Evolutionary conservation across 257 asterid genomes (phyloP).

Genomic region (Phtheirospermum japonicum): DNA sequence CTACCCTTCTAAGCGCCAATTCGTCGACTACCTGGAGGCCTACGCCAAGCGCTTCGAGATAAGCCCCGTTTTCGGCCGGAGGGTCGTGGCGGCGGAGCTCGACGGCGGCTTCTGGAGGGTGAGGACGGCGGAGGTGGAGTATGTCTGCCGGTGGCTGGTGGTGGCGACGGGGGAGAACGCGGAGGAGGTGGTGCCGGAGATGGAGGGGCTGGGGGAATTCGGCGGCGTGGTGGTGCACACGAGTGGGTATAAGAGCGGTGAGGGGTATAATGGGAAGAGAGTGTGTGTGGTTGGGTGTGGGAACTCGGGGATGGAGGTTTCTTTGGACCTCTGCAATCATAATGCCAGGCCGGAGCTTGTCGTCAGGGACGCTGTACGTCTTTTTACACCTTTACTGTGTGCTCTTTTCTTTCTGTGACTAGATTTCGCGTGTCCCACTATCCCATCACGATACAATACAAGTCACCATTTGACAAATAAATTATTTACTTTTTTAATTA

Average conservation of each 20-base stretch:
- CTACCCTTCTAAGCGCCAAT: slow-evolving; percentile 54
- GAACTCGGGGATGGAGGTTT: slow-evolving; percentile 90
- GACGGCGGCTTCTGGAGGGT: slow-evolving; percentile 56
- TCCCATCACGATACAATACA: no score
- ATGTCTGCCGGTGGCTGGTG: slow-evolving; percentile 59
- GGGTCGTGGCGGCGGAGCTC: slow-evolving; percentile 45
- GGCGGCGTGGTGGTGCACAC: slow-evolving; percentile 56
- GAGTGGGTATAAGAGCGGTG: slow-evolving; percentile 59
- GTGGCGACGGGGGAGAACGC: slow-evolving; percentile 97
- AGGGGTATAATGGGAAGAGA: slow-evolving; percentile 47
- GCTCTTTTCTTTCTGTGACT: no score
- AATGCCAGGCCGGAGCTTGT: slow-evolving; percentile 59
- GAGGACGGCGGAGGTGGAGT: slow-evolving; percentile 41
- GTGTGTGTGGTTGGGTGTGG: slow-evolving; percentile 91
- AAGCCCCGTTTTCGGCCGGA: slow-evolving; percentile 45
- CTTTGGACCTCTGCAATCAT: slow-evolving; percentile 74
- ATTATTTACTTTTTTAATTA: background rate
- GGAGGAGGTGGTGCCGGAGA: slow-evolving; percentile 58
- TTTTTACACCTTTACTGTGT: background rate
- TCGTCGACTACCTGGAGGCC: slow-evolving; percentile 49
- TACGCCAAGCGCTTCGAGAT: slow-evolving; percentile 51
- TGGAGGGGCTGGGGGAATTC: slow-evolving; percentile 59
- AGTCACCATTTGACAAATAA: no score
- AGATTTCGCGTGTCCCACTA: no score
- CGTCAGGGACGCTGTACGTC: slow-evolving; percentile 59